Evolutionary conservation across 2,329 filamentous ascomycete species (phyloP), one percentile per base, ranked within the genome.

Genomic region (Parafenestella ontariensis): DNA sequence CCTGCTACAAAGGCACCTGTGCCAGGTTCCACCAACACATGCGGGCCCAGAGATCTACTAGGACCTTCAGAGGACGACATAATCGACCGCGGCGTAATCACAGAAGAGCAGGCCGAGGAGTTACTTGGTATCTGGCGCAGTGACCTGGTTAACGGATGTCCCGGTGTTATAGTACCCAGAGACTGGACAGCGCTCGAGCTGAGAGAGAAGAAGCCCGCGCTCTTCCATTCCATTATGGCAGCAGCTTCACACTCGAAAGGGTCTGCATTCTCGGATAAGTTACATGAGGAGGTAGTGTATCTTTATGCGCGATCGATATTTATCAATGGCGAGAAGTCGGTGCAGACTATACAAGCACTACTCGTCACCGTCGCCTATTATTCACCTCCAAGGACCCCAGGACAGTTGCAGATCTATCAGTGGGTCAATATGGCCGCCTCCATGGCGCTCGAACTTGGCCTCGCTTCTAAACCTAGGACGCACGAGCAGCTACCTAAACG

Each of bases 211-310:
- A 75, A 74, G 36, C 71, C 72, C 13, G 69, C 69, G 9, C 54
- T 75, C 9, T 75, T 75, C 45, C 68, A 73, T 49, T 70, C 73
- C 6, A 65, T 75, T 8, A 74, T 75, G 72, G 71, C 72, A 3
- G 73, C 73, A 17, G 66, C 73, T 17, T 65, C 71, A n/a, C 71
- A 72, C 24, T 66, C 60, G 3, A 70, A 71, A 49, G 73, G 72
- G 1, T 62, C 63, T 3, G 59, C 56, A 3, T 54, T 75, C 21
- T 74, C 73, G 0, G 71, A 72, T 26, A 62, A 61, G 31, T 52
- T 75, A 2, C 64, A 73, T n/a, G 68, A 74, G 48, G 73, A 75
- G 37, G 61, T 73, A 1, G 59, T 74, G 1, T 65, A 69, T 40
- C 58, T 73, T 5, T 74, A 72, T 37, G 73, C 73, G 28, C 64